Evolutionary conservation across 768 basidiomycete species (phyloP).

Genomic region (Tulasnella sp.): DNA sequence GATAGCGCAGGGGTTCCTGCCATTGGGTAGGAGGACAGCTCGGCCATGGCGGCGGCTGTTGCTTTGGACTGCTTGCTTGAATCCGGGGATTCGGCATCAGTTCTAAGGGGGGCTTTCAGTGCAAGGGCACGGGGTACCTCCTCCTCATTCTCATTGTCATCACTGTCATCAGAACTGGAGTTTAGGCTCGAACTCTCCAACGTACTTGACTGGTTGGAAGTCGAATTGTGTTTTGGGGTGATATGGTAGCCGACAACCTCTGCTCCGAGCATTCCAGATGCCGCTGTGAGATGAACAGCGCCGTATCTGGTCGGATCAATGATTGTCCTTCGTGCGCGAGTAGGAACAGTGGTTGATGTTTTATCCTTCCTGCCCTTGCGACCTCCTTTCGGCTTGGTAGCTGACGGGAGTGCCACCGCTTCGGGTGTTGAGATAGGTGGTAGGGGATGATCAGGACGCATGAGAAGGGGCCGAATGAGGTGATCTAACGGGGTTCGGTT

Average conservation of each 20-base stretch:
- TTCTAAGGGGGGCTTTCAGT: neutral
- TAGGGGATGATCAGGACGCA: constrained; percentile 58
- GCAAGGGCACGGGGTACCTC: neutral
- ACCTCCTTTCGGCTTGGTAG: constrained; percentile 9
- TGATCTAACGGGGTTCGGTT: constrained; percentile 54
- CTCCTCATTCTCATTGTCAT: neutral
- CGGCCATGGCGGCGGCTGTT: too few relatives aligned
- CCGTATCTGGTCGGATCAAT: constrained; percentile 69
- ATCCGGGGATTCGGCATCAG: neutral
- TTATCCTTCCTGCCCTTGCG: constrained; percentile 24
- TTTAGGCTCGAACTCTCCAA: neutral
- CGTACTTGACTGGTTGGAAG: neutral
- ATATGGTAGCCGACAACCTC: neutral
- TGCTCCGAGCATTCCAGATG: neutral
- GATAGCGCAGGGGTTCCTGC: too few relatives aligned
- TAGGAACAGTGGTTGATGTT: constrained; percentile 37
- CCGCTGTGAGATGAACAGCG: constrained; percentile 51
- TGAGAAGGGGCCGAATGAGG: constrained; percentile 52
- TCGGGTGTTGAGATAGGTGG: constrained; percentile 23
- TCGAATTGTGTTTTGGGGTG: neutral
- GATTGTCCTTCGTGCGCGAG: constrained; percentile 46
- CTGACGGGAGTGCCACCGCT: neutral
- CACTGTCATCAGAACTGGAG: neutral
- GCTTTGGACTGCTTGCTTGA: neutral
- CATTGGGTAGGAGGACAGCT: too few relatives aligned